phyloP scores from a whole-genome alignment of 495 filamentous ascomycete genomes.

The Penicillium odoratum region DNA sequence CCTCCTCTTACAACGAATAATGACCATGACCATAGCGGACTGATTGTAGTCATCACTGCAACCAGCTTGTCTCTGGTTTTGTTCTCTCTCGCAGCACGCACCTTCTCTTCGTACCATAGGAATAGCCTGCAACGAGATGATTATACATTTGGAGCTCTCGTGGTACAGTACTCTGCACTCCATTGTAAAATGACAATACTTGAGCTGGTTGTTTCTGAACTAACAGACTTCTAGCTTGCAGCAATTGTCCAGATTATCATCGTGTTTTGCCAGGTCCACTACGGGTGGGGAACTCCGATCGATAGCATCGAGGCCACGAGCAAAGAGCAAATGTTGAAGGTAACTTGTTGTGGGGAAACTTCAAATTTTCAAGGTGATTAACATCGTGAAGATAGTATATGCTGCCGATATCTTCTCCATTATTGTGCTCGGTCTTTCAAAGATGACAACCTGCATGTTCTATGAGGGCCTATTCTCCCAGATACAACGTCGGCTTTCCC shows the following conservation, averaged over 20 bases:
- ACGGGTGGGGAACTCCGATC: conserved; percentile 22
- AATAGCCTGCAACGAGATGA: conserved; percentile 21
- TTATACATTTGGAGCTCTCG: conserved; percentile 20
- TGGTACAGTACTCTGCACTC: conserved; percentile 17
- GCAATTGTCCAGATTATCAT: conserved; percentile 13
- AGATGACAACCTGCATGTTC: conserved; percentile 17
- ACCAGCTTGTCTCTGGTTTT: conserved; percentile 20
- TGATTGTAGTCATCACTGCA: conserved; percentile 29
- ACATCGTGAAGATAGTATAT: conserved; percentile 14
- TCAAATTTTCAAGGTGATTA: not conserved
- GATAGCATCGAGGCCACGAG: not conserved
- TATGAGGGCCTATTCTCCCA: conserved; percentile 17
- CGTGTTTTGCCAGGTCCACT: conserved; percentile 16
- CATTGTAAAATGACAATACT: not conserved
- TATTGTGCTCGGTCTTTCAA: conserved; percentile 19
- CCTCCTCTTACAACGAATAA: conserved; percentile 29
- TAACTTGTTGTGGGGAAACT: not conserved
- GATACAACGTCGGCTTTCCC: conserved; percentile 4
- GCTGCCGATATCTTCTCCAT: conserved; percentile 24
- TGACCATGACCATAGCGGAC: conserved; percentile 28
- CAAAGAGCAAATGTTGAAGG: conserved; percentile 20
- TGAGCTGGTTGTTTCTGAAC: not conserved
- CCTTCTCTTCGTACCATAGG: conserved; percentile 20
- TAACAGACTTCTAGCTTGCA: conserved; percentile 8
- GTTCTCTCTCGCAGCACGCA: conserved; percentile 18